These are phyloP conservation scores for Clarireedia monteithiana DNA, from an alignment of 2,329 filamentous ascomycete genomes.

Conservation along the genomic window DNA sequence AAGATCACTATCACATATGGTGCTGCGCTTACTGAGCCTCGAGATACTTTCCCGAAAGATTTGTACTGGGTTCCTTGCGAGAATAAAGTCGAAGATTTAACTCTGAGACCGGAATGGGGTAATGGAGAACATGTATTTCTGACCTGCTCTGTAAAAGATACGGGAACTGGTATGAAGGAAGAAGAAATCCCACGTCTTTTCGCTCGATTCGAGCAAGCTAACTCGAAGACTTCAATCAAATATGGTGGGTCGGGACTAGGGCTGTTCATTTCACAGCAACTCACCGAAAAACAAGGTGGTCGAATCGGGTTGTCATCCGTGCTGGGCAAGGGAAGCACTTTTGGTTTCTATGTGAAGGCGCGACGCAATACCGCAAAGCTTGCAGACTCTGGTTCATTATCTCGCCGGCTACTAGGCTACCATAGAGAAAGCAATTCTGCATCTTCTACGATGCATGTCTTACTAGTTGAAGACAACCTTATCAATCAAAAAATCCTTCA, in stretches of 20 bases:
- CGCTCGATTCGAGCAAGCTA: slow-evolving; percentile 72
- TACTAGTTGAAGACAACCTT: slow-evolving; percentile 54
- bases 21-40: slow-evolving; percentile 13
- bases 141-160: slow-evolving; percentile 67
- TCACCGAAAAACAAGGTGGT: slow-evolving; percentile 70
- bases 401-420: slow-evolving; percentile 30
- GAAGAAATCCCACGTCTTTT: slow-evolving; percentile 69
- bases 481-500: slow-evolving; percentile 51
- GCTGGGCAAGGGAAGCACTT: slow-evolving; percentile 61
- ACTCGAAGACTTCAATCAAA: slow-evolving; percentile 63
- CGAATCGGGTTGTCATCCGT: slow-evolving; percentile 64
- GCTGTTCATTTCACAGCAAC: slow-evolving; percentile 68
- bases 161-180: slow-evolving; percentile 62
- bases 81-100: slow-evolving; percentile 11
- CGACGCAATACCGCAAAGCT: slow-evolving; percentile 10
- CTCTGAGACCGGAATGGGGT: slow-evolving; percentile 25
- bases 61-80: slow-evolving; percentile 20
- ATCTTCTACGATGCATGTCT: slow-evolving; percentile 37
- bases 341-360: slow-evolving; percentile 67
- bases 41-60: slow-evolving; percentile 10
- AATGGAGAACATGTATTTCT: slow-evolving; percentile 51
- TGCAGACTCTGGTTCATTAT: background rate
- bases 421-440: slow-evolving; percentile 50
- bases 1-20: slow-evolving; percentile 39
- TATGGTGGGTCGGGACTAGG: slow-evolving; percentile 75